Conservation (phyloP, 1,284 basidiomycete species). For the Dichomitus squalens region DNA sequence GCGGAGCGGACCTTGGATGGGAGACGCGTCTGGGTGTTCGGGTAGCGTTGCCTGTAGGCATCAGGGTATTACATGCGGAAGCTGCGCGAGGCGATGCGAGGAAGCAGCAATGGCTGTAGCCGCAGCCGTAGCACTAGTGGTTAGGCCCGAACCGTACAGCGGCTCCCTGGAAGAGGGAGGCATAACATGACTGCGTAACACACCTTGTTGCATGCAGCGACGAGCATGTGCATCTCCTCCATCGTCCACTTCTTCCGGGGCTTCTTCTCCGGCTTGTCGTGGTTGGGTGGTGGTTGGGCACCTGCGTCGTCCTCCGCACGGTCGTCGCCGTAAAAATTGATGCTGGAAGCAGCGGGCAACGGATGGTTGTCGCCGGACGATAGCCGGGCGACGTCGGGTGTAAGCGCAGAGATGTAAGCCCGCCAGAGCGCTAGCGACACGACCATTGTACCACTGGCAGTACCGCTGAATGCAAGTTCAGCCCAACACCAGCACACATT, state of each 20-base stretch:
- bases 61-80: slow-evolving; percentile 93
- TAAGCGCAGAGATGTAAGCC: too few species aligned
- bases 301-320: slow-evolving; percentile 28
- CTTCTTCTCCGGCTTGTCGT: slow-evolving; percentile 57
- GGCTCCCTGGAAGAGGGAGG: too few species aligned
- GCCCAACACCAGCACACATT: too few species aligned
- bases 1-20: slow-evolving; percentile 79
- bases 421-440: too few species aligned
- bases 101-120: neutral
- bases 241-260: slow-evolving; percentile 78
- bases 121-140: neutral
- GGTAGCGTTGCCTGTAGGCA: slow-evolving; percentile 89
- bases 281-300: neutral
- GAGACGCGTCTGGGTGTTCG: slow-evolving; percentile 88
- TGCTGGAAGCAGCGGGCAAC: too few species aligned
- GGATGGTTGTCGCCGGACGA: too few species aligned
- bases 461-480: too few species aligned
- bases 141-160: neutral
- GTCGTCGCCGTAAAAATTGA: slow-evolving; percentile 40
- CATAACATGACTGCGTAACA: slow-evolving; percentile 35
- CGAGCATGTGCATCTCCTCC: slow-evolving; percentile 84
- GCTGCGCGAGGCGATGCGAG: slow-evolving; percentile 36
- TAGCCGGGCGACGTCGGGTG: too few species aligned
- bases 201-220: slow-evolving; percentile 80
- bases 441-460: too few species aligned